These are phyloP conservation scores for Daldinia vernicosa DNA, from an alignment of 495 filamentous ascomycete genomes.

Conservation along the genomic window DNA sequence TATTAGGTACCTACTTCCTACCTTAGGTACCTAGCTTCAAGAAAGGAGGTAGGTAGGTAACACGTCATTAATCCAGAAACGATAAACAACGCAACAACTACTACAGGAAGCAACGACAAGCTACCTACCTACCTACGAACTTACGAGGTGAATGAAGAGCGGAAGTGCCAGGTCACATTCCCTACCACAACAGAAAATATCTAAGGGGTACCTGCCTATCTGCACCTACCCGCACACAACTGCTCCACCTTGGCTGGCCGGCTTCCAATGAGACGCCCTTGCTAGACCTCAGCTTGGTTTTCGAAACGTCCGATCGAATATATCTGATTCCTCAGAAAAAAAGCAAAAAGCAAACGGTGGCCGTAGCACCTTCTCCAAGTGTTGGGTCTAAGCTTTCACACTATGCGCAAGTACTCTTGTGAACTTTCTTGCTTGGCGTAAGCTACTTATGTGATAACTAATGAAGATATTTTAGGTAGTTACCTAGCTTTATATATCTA, in stretches of 20 bases:
- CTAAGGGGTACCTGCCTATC: slow-evolving; percentile 2
- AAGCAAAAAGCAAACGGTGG: slow-evolving; percentile 10
- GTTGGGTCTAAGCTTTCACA: background rate
- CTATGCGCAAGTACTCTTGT: background rate
- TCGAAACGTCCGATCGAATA: slow-evolving; percentile 2
- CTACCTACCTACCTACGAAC: background rate
- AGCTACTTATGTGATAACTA: background rate
- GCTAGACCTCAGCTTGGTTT: slow-evolving; percentile 10
- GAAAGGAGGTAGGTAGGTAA: background rate
- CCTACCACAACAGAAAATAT: slow-evolving; percentile 4
- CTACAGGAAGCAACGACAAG: no score
- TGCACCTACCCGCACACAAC: slow-evolving; percentile 30
- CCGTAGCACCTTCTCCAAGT: background rate
- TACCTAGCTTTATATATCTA: no score
- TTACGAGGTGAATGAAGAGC: background rate
- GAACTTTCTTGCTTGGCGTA: background rate
- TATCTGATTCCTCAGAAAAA: background rate
- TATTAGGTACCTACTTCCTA: slow-evolving; percentile 17
- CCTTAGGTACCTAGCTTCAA: no score
- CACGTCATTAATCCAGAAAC: background rate
- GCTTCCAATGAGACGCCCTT: slow-evolving; percentile 13
- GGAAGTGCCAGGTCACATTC: slow-evolving; percentile 7
- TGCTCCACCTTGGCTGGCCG: slow-evolving; percentile 19
- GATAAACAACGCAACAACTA: background rate
- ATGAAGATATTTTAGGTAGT: no score